Evolutionary conservation across 2,329 filamentous ascomycete genomes (phyloP).

Genomic region (Fusarium piperis): DNA sequence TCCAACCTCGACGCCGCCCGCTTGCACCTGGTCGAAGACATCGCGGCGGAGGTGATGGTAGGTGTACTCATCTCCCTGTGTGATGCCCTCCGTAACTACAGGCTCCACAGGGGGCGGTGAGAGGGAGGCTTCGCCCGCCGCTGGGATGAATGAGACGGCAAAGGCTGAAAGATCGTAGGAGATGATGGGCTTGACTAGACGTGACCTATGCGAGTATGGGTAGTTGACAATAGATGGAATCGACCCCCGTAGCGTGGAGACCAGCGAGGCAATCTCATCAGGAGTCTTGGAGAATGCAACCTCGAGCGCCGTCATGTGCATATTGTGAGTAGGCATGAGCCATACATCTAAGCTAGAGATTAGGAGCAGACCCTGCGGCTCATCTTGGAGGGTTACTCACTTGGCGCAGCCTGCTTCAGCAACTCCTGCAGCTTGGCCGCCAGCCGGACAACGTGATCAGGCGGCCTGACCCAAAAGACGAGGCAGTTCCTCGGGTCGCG

Average conservation of each 20-base stretch:
- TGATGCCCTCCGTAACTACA: conserved; percentile 46
- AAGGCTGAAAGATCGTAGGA: conserved; percentile 88
- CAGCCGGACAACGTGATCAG: conserved; percentile 73
- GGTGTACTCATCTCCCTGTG: conserved; percentile 74
- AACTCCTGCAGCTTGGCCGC: conserved; percentile 74
- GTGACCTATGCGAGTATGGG: conserved; percentile 72
- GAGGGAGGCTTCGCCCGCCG: conserved; percentile 65
- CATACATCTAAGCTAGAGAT: conserved; percentile 69
- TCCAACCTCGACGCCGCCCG: conserved; percentile 73
- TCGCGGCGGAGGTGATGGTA: conserved; percentile 92
- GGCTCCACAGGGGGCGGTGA: conserved; percentile 53
- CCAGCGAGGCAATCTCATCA: conserved; percentile 71
- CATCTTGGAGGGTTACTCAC: conserved; percentile 60
- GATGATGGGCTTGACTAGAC: conserved; percentile 83
- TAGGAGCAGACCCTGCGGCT: background rate
- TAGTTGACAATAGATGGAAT: conserved; percentile 72
- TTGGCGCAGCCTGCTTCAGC: conserved; percentile 71
- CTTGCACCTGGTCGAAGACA: conserved; percentile 70
- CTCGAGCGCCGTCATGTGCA: conserved; percentile 89
- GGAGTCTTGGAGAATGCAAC: conserved; percentile 81
- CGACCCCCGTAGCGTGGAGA: conserved; percentile 64
- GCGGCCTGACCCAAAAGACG: conserved; percentile 88
- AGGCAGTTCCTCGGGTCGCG: conserved; percentile 82
- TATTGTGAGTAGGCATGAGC: conserved; percentile 81
- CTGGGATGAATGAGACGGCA: conserved; percentile 87